Base-by-base conservation (phyloP, 345 rosid genomes). In the Sonneratia caseolaris region DNA sequence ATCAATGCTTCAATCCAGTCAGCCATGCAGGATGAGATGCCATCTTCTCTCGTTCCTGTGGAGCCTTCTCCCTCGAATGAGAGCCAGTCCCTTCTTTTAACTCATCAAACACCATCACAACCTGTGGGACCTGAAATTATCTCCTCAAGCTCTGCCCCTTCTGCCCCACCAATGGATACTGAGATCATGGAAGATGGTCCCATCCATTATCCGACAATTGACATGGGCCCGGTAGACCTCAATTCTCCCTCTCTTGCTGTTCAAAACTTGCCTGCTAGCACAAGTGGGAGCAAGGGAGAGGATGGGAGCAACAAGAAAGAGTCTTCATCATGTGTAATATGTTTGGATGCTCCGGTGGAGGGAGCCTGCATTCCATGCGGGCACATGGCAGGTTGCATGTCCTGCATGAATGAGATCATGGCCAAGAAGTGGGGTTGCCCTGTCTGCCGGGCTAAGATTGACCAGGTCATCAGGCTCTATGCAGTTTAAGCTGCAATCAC, bases 311-410 rank as follows among this genome's bases (percentile, higher is more conserved):
- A 53, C 35, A 66, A 66, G 61, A 42, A 70, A 51, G 72, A 81
- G 72, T 66, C 74, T 42, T 81, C 92, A 40, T 74, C 84, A 0
- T 92, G 98, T 76, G 81, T 84, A 13, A 86, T 92, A 74, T 92
- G 99, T 83, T 81, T 92, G 75, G 99, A 96, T 77, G 97, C 99
- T 72, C 96, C 93, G 5, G 84, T 89, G 9, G 93, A 96, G 76
- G 99, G 93, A 3, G 99, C 89, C 19, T 96, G 98, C 64, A 85
- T 92, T n/a, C 99, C 99, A 6, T 96, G 99, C 70, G 99, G 99
- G 57, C 99, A 96, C 79, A 93, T 92, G 76, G 97, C 90, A 0
- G 99, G 99, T 37, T 96, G 99, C 69, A 88, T 96, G 91, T 82
- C 98, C 69, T 96, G 98, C 81, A 75, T 96, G 79, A 88, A 82